Evolutionary conservation across 2,329 filamentous ascomycete species (phyloP), one percentile per base, ranked within the genome.

Genomic region (Seiridium cupressi): DNA sequence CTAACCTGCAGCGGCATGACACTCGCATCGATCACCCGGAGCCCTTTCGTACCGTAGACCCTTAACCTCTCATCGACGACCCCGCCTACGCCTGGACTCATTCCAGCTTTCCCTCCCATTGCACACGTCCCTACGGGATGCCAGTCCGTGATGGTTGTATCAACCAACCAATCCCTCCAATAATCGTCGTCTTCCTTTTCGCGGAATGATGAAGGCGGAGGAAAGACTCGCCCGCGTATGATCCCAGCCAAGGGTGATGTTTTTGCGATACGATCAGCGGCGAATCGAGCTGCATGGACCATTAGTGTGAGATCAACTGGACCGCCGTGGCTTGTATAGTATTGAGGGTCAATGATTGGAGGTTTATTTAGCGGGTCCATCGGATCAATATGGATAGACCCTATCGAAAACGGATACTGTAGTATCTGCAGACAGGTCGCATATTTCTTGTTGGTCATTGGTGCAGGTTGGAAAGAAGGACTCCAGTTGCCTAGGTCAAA

Each of bases 331-430:
- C 76, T 77, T 1, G 64, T 54, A 46, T 77, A 81, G 61, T 81
- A 81, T 4, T 66, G 65, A 0, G 79, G 78, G 38, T 82, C 71
- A 40, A 82, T 80, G 10, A 68, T 35, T 26, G 18, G 18, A 0
- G 75, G 76, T 54, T 68, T 51, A 34, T 71, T 44, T 26, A 65
- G 48, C 9, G 35, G 3, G 5, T 40, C 36, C 2, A 18, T 9
- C 2, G 55, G 40, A 3, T 60, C 68, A 55, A 84, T 76, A 61
- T 84, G 82, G 8, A 84, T 72, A 2, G 73, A 77, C 0, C 82
- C 82, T 3, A 74, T 70, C 0, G 79, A 78, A 36, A 81, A 81
- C 0, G 82, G 81, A 66, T 84, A 82, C 61, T 83, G 81, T 1
- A 84, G 68, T 60, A 83, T 79, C 60, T 79, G 77, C 0, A 83